Evolutionary conservation across 164 flowering plant species (phyloP).

Genomic region (Stephania japonica): DNA sequence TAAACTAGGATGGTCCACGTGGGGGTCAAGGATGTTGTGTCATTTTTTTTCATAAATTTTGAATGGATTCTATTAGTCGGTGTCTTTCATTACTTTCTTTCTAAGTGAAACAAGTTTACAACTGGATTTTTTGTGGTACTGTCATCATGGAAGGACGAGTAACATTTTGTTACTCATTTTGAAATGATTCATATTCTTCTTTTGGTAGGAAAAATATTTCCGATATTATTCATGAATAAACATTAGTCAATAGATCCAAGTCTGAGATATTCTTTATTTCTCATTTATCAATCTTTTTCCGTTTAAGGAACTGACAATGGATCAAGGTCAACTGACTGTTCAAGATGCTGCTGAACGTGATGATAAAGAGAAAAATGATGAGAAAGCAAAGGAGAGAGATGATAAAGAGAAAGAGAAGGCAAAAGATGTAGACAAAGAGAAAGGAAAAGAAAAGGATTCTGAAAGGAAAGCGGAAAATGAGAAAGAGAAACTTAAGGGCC

Average conservation of each 20-base stretch:
- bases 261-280: background rate
- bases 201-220: no score
- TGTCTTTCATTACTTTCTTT: background rate
- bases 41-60: background rate
- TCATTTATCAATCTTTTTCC: conserved; percentile 6
- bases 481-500: conserved; percentile 75
- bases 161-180: background rate
- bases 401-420: conserved; percentile 63
- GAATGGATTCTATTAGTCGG: background rate
- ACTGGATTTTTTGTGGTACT: background rate
- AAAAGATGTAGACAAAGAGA: conserved; percentile 69
- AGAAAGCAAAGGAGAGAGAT: conserved; percentile 69
- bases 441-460: conserved; percentile 62
- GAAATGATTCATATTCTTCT: background rate
- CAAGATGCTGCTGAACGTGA: conserved; percentile 44
- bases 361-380: conserved; percentile 51
- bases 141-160: background rate
- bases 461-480: conserved; percentile 73
- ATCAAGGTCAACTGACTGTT: conserved; percentile 35
- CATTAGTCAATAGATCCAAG: background rate
- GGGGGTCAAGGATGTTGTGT: background rate
- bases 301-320: conserved; percentile 52
- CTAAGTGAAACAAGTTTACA: background rate
- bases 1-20: background rate
- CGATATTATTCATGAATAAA: no score